Percentiles rank a stretch among this genome's conserved stretches.
Evolutionary conservation across 257 asterid genomes (phyloP).

Genomic region (Nicotiana benthamiana): DNA sequence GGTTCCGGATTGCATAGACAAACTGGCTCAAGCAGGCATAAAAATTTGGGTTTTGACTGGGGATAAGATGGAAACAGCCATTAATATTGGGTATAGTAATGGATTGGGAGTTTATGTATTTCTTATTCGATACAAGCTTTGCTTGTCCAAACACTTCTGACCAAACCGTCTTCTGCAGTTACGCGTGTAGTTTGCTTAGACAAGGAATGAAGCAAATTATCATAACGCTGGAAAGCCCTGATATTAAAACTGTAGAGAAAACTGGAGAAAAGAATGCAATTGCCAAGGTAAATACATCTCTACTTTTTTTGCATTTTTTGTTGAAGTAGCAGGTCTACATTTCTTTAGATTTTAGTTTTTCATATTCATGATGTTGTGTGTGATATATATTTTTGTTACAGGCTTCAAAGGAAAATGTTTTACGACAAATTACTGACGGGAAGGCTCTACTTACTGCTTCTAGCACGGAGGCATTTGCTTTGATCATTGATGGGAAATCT

Average conservation of each 20-base stretch:
- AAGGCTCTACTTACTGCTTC: slow-evolving; percentile 42
- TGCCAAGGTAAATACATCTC: slow-evolving; percentile 48
- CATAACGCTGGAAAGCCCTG: slow-evolving; percentile 57
- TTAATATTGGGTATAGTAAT: slow-evolving; percentile 66
- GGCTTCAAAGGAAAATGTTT: slow-evolving; percentile 73
- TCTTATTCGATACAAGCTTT: background rate
- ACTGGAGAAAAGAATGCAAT: slow-evolving; percentile 61
- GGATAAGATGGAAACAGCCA: slow-evolving; percentile 97
- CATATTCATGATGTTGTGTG: background rate
- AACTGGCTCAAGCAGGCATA: slow-evolving; percentile 87
- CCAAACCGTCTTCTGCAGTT: slow-evolving; percentile 45
- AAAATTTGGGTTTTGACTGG: slow-evolving; percentile 94
- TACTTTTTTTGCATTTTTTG: background rate
- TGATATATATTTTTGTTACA: slow-evolving; percentile 16
- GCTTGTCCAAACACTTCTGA: slow-evolving; percentile 23
- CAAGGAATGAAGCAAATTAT: slow-evolving; percentile 93
- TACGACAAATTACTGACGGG: slow-evolving; percentile 62
- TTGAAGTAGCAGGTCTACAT: background rate
- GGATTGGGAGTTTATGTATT: background rate
- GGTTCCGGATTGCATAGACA: slow-evolving; percentile 98
- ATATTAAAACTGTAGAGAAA: slow-evolving; percentile 66
- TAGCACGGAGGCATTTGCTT: slow-evolving; percentile 64
- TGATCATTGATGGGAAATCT: slow-evolving; percentile 94
- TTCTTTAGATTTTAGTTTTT: background rate
- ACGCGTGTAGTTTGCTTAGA: slow-evolving; percentile 91